These are phyloP conservation scores for Macrophomina phaseolina DNA, from an alignment of 2,329 filamentous ascomycete species.

Conservation along the genomic window DNA sequence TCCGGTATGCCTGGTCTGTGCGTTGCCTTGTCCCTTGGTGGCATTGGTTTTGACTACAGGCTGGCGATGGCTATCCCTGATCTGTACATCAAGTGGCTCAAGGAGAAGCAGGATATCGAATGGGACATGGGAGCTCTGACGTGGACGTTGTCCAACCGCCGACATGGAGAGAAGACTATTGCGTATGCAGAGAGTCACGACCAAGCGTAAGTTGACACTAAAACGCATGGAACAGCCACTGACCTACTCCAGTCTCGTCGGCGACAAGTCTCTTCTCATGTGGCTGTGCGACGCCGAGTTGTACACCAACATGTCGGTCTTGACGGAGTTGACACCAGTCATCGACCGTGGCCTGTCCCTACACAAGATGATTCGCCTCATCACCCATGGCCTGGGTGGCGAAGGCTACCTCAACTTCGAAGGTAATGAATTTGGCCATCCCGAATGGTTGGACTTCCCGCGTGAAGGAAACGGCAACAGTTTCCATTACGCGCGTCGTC, in stretches of 20 bases:
- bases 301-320: slow-evolving; percentile 94
- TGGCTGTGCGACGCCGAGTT: slow-evolving; percentile 96
- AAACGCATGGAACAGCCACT: slow-evolving; percentile 96
- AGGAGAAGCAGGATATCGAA: slow-evolving; percentile 86
- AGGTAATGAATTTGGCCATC: slow-evolving; percentile 98
- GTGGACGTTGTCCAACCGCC: slow-evolving; percentile 88
- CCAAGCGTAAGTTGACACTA: slow-evolving; percentile 78
- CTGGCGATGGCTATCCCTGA: slow-evolving; percentile 97
- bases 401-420: slow-evolving; percentile 99
- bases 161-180: slow-evolving; percentile 97
- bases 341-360: slow-evolving; percentile 91
- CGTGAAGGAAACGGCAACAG: slow-evolving; percentile 91
- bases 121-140: slow-evolving; percentile 89
- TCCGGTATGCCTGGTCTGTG: slow-evolving; percentile 99
- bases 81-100: slow-evolving; percentile 98
- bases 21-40: slow-evolving; percentile 81
- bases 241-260: slow-evolving; percentile 73
- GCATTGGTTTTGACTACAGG: slow-evolving; percentile 95
- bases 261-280: slow-evolving; percentile 97
- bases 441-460: slow-evolving; percentile 98
- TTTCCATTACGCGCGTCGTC: slow-evolving; percentile 91
- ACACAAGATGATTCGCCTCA: slow-evolving; percentile 96
- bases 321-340: slow-evolving; percentile 82
- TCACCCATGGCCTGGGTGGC: slow-evolving; percentile 89
- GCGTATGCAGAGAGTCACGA: slow-evolving; percentile 98